These are phyloP conservation scores for Arabis hirsuta DNA, from an alignment of 345 rosid genomes.

Conservation along the genomic window DNA sequence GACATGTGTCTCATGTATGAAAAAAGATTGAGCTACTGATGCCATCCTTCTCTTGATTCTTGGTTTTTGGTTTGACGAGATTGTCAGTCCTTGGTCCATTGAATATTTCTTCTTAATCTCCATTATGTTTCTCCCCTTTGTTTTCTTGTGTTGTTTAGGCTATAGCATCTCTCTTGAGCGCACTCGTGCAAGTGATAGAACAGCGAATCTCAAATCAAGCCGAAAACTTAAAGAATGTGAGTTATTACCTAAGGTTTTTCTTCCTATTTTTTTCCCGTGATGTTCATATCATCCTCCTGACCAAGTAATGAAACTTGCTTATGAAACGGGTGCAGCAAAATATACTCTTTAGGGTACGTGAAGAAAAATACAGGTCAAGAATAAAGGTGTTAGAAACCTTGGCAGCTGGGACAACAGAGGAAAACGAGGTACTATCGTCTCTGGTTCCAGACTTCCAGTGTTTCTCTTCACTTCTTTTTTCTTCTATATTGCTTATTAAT, in stretches of 20 bases:
- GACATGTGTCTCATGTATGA: slow-evolving; percentile 73
- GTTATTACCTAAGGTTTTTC: slow-evolving; percentile 32
- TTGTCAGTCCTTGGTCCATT: slow-evolving; percentile 23
- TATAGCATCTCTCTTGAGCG: slow-evolving; percentile 63
- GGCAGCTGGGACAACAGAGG: slow-evolving; percentile 70
- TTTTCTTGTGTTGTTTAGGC: slow-evolving; percentile 43
- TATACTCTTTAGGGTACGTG: slow-evolving; percentile 61
- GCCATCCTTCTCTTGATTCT: slow-evolving; percentile 21
- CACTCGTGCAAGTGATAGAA: slow-evolving; percentile 70
- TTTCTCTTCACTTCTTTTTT: background rate
- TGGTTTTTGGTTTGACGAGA: slow-evolving; percentile 12
- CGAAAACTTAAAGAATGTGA: slow-evolving; percentile 74
- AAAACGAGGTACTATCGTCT: slow-evolving; percentile 66
- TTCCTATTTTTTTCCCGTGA: slow-evolving; percentile 18
- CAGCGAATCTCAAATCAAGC: slow-evolving; percentile 73
- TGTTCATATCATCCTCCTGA: slow-evolving; percentile 30
- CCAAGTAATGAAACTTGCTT: slow-evolving; percentile 36
- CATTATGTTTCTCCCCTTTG: background rate
- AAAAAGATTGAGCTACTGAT: slow-evolving; percentile 30
- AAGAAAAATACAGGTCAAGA: slow-evolving; percentile 78
- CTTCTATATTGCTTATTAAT: slow-evolving; percentile 16
- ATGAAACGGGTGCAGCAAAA: slow-evolving; percentile 67
- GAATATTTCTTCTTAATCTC: slow-evolving; percentile 22
- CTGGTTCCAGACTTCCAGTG: slow-evolving; percentile 21
- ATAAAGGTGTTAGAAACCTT: slow-evolving; percentile 79